These are phyloP conservation scores for Lodderomyces oxycetoniae DNA, from an alignment of 1,139 yeast species.

Conservation along the genomic window DNA sequence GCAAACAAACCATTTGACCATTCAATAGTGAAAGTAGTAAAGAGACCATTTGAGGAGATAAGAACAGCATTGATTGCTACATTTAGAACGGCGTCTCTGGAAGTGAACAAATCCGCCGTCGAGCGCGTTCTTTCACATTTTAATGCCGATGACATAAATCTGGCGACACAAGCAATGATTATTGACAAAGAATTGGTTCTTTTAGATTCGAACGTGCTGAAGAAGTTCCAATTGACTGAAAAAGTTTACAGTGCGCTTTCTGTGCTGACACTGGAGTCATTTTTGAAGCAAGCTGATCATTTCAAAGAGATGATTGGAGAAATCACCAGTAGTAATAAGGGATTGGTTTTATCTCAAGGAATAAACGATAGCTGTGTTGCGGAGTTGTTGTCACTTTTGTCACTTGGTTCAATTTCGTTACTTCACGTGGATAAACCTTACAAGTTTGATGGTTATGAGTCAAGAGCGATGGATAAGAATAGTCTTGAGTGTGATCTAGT, in stretches of 20 bases:
- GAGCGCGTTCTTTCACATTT: conserved; percentile 38
- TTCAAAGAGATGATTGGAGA: conserved; percentile 40
- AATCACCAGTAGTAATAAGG: conserved; percentile 40
- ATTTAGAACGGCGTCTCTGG: conserved; percentile 44
- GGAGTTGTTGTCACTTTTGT: conserved; percentile 44
- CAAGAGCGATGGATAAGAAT: conserved; percentile 57
- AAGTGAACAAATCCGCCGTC: conserved; percentile 34
- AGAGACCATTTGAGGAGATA: conserved; percentile 27
- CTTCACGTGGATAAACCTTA: conserved; percentile 52
- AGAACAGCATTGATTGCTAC: conserved; percentile 50
- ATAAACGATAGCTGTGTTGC: conserved; percentile 58
- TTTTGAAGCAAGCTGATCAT: conserved; percentile 42
- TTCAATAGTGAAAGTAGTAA: conserved; percentile 10
- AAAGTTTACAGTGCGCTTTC: conserved; percentile 36
- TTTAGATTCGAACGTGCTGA: conserved; percentile 30
- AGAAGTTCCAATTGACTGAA: conserved; percentile 52
- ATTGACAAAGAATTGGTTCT: conserved; percentile 48
- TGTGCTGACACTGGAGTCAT: conserved; percentile 34
- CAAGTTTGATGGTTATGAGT: conserved; percentile 52
- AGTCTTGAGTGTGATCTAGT: conserved; percentile 61
- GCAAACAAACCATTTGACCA: conserved; percentile 35
- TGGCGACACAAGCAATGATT: conserved; percentile 51
- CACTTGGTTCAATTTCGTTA: conserved; percentile 32
- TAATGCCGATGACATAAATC: conserved; percentile 42
- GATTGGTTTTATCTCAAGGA: conserved; percentile 53